Percentiles rank a stretch among this genome's conserved stretches.
phyloP scores from a whole-genome alignment of 2,329 filamentous ascomycete species.

The Leptographium radiaticola region DNA sequence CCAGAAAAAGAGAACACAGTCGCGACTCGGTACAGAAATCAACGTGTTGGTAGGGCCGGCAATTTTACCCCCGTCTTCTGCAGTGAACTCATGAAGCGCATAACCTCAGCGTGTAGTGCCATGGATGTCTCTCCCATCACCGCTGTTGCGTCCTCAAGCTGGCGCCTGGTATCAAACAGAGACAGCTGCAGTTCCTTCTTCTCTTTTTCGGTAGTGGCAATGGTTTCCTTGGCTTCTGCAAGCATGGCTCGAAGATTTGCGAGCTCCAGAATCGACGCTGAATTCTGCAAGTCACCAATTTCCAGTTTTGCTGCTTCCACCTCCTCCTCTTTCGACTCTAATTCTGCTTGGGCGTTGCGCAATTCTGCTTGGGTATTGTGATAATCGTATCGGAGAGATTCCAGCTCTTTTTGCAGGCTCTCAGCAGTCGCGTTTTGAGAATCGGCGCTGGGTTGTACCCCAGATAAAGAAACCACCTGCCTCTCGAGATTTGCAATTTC shows the following conservation, averaged over 20 bases:
- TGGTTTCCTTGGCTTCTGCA: background rate
- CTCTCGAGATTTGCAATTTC: background rate
- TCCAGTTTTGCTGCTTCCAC: too few relatives aligned
- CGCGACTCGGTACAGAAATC: too few relatives aligned
- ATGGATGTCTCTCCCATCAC: background rate
- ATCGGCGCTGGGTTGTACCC: background rate
- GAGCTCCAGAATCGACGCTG: background rate
- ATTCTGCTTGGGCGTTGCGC: background rate
- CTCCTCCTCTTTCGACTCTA: background rate
- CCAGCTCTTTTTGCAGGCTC: background rate
- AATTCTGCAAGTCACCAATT: too few relatives aligned
- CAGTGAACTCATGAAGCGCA: background rate
- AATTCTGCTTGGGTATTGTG: background rate
- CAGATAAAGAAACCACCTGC: background rate
- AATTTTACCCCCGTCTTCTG: background rate
- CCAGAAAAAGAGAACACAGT: too few relatives aligned
- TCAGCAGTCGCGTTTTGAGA: background rate
- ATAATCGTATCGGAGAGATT: background rate
- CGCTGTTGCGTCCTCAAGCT: background rate
- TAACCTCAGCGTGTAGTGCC: background rate
- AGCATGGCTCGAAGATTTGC: background rate
- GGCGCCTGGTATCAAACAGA: background rate
- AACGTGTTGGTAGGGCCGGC: background rate
- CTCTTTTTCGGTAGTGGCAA: background rate
- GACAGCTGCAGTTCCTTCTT: background rate